These are phyloP conservation scores for Curvularia spicifera DNA, from an alignment of 2,329 filamentous ascomycete species.

Conservation along the genomic window DNA sequence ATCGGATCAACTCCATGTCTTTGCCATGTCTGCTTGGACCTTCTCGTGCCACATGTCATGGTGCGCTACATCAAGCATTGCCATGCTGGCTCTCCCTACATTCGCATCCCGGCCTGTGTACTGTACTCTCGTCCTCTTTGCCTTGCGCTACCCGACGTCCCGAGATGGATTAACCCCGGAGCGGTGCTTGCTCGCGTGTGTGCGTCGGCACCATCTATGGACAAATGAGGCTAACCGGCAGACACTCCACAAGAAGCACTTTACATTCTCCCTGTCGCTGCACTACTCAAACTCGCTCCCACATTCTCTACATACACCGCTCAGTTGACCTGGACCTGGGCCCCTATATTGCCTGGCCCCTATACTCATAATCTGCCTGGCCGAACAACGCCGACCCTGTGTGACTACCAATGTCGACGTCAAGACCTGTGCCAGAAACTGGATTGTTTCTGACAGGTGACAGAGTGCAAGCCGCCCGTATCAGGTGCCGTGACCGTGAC, in stretches of 20 bases:
- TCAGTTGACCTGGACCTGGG: neutral
- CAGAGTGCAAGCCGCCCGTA: neutral
- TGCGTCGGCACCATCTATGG: slow-evolving; percentile 16
- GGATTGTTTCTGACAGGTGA: neutral
- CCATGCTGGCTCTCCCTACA: neutral
- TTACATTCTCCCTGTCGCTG: slow-evolving; percentile 5
- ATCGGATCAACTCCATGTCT: neutral
- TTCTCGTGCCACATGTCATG: neutral
- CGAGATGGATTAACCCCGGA: slow-evolving; percentile 16
- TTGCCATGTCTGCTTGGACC: neutral
- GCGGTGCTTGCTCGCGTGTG: slow-evolving; percentile 13
- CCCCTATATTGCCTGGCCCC: neutral
- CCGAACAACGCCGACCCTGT: neutral
- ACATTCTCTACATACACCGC: slow-evolving; percentile 7
- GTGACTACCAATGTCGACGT: neutral
- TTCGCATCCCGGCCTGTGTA: neutral
- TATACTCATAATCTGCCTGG: neutral
- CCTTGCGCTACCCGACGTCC: slow-evolving; percentile 15
- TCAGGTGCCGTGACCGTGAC: neutral
- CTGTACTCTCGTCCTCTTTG: slow-evolving; percentile 10
- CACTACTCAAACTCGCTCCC: slow-evolving; percentile 13
- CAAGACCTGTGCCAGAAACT: neutral
- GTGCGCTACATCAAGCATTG: neutral
- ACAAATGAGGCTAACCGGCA: slow-evolving; percentile 23
- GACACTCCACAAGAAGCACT: slow-evolving; percentile 14